Conservation (phyloP, 306 rosid species). For the Chamaecrista fasciculata region DNA sequence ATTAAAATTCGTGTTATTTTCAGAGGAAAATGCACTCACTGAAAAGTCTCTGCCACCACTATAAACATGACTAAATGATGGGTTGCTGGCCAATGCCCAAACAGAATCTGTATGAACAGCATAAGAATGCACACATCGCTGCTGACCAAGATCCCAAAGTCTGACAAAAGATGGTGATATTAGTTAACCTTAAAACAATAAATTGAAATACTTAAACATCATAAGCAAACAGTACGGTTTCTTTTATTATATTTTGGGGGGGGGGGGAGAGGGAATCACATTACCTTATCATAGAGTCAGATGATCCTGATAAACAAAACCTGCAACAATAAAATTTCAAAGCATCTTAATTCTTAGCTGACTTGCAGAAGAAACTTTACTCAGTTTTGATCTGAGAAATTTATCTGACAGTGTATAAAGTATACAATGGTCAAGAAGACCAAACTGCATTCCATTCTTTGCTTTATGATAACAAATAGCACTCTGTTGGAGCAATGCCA, state of each 20-base stretch:
- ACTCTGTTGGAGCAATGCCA: not conserved
- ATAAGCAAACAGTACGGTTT: constrained; percentile 39
- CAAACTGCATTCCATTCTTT: not conserved
- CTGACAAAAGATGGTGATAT: constrained; percentile 35
- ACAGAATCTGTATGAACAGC: constrained; percentile 95
- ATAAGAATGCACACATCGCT: constrained; percentile 83
- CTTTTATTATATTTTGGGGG: constrained; percentile 11
- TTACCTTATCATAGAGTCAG: constrained; percentile 90
- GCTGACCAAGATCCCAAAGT: constrained; percentile 93
- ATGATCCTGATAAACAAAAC: constrained; percentile 80
- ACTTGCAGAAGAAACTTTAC: not conserved
- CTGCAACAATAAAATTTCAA: constrained; percentile 42
- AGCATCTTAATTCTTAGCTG: constrained; percentile 17
- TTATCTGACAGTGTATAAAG: not conserved
- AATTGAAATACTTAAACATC: not conserved
- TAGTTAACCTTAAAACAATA: constrained; percentile 8
- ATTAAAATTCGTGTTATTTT: not conserved
- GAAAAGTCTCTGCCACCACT: constrained; percentile 92
- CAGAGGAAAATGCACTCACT: constrained; percentile 49
- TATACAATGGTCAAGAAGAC: not conserved
- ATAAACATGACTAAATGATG: constrained; percentile 82
- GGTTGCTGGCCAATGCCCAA: constrained; percentile 86
- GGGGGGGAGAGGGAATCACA: not conserved
- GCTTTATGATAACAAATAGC: not conserved
- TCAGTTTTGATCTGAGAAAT: not conserved